Evolutionary conservation across 1,284 basidiomycete species (phyloP).

Genomic region (Earliella scabrosa): DNA sequence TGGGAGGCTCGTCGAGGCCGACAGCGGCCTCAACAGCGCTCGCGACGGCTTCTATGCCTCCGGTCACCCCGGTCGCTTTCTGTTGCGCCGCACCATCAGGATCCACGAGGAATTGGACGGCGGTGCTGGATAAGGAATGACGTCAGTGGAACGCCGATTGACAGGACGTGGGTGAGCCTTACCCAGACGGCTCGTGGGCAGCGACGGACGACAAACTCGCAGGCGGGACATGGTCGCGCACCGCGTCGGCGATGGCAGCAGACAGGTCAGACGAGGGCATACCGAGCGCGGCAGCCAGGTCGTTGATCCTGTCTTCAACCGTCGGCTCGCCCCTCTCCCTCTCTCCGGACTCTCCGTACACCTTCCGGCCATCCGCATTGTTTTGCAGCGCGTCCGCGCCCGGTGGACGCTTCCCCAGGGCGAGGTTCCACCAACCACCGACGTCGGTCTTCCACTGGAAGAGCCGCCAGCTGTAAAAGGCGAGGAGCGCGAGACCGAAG

Average conservation of each 20-base stretch:
- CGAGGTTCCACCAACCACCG: constrained; percentile 64
- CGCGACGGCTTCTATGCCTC: constrained; percentile 39
- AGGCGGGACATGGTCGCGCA: constrained; percentile 58
- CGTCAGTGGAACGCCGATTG: neutral
- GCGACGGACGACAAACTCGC: constrained; percentile 59
- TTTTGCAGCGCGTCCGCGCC: constrained; percentile 24
- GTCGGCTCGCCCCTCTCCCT: constrained; percentile 28
- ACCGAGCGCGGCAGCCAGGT: constrained; percentile 62
- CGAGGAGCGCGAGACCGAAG: constrained; percentile 46
- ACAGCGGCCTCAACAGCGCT: constrained; percentile 47
- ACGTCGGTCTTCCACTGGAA: constrained; percentile 55
- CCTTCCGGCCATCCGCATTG: constrained; percentile 1
- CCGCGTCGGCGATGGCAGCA: constrained; percentile 60
- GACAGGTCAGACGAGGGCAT: constrained; percentile 64
- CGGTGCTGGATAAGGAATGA: constrained; percentile 20
- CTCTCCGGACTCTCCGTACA: constrained; percentile 3
- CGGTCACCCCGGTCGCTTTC: constrained; percentile 15
- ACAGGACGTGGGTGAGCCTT: constrained; percentile 22
- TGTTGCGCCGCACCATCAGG: constrained; percentile 23
- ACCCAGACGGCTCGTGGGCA: constrained; percentile 47
- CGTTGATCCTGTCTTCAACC: constrained; percentile 61
- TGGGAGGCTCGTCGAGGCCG: constrained; percentile 51
- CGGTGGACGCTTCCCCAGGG: constrained; percentile 44
- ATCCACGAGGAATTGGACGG: constrained; percentile 31
- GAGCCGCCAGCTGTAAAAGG: constrained; percentile 54